A percentile compares a stretch with the other conserved stretches of the same genome.
These are phyloP conservation scores for Glonium stellatum DNA, from an alignment of 495 filamentous ascomycete genomes.

Conservation along the genomic window DNA sequence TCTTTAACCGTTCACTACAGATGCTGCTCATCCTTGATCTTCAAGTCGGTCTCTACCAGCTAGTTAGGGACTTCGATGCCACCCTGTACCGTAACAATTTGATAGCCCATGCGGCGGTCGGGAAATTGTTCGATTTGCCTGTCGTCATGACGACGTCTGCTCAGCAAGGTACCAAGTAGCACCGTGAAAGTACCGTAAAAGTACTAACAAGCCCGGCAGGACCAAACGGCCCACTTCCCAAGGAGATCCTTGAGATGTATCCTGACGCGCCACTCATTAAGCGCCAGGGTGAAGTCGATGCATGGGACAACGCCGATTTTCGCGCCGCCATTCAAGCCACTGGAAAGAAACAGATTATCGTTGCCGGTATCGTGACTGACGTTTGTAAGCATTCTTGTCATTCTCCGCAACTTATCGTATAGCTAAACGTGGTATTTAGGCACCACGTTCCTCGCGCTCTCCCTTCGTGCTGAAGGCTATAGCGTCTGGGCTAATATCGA, in stretches of 20 bases:
- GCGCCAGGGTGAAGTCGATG: constrained; percentile 69
- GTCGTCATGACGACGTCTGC: constrained; percentile 64
- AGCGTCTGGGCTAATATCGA: constrained; percentile 73
- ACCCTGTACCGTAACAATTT: constrained; percentile 60
- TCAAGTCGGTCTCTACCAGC: constrained; percentile 60
- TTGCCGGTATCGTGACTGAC: constrained; percentile 69
- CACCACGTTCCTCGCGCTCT: constrained; percentile 67
- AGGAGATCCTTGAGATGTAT: constrained; percentile 63
- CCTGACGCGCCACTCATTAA: constrained; percentile 59
- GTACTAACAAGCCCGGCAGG: constrained; percentile 28
- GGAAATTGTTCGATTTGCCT: constrained; percentile 61
- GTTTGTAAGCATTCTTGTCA: constrained; percentile 42
- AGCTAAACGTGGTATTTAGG: too few relatives aligned
- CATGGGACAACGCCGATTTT: constrained; percentile 74
- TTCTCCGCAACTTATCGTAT: too few relatives aligned
- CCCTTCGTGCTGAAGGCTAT: constrained; percentile 63
- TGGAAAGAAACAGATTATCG: constrained; percentile 62
- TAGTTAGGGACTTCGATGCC: constrained; percentile 59
- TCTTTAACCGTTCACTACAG: constrained; percentile 26
- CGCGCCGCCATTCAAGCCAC: constrained; percentile 56
- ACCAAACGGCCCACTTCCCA: constrained; percentile 63
- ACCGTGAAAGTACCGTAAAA: background rate
- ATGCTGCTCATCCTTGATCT: constrained; percentile 64
- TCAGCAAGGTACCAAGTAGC: constrained; percentile 31
- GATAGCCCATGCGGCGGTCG: constrained; percentile 61